Evolutionary conservation across 139 green algal genomes (phyloP), one percentile per base, ranked within the genome.

Genomic region (Picochlorum costavermella): DNA sequence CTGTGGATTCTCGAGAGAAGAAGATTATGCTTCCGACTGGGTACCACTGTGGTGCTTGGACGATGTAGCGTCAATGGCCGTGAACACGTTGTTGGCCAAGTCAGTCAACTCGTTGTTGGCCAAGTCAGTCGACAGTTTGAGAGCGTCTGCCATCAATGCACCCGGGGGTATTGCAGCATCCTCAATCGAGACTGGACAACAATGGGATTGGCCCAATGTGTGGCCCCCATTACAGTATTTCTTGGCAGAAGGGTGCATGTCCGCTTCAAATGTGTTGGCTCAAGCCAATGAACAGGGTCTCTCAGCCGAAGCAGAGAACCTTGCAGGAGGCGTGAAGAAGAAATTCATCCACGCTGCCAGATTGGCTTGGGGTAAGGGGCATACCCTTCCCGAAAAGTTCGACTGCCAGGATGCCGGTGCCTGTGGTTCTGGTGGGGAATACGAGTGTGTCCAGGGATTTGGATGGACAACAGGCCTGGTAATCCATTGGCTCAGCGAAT

Each of bases 131-230:
- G 4, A 55, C 10, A 31, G 2, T 49, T 77, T 81, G 29, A 65
- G 29, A 2, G 10, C 45, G 3, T 80, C 61, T 5, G 78, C 73
- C 6, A 63, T 90, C 33, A 45, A 71, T 20, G 17, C 57, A 1
- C 58, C 65, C 0, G 75, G 64, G 56, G 90, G 91, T 17, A 59
- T 96, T 9, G 63, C 83, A 12, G 88, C 85, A 0, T 90, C 87
- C 0, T 26, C 81, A 2, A 48, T 60, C 10, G 44, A 62, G 2
- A 87, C 84, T 0, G 84, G 84, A 4, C 77, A 98, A 72, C 92
- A 98, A 74, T 98, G 92, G 92, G 92, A 98, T 70, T 89, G 70
- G 6, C 91, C 89, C 26, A 97, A 96, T 65, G 80, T 64, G n/a
- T 98, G 92, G 92, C 81, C 92, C 3, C 92, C 92, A 6, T 63